Base-by-base conservation (phyloP, 352 stramenopile species). In the Globisporangium ultimum region DNA sequence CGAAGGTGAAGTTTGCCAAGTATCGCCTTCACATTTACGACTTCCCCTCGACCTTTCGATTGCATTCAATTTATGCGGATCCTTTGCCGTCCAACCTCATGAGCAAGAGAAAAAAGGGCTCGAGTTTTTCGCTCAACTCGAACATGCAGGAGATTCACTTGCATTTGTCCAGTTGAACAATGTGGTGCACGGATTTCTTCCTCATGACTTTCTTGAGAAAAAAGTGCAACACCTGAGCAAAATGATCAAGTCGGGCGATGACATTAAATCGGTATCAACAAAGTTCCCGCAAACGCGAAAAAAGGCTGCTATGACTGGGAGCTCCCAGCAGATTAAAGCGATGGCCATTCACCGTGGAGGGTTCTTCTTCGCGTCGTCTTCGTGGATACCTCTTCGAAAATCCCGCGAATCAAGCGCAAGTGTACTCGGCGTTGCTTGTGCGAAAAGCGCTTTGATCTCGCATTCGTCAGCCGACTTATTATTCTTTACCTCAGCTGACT, bases 61-160 rank as follows among this genome's bases (percentile, higher is more conserved):
- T 32, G 64, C 74, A 0, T 89, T 89, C 48, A 68, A 62, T 3
- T 56, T 87, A 36, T 81, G 76, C 38, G 79, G 76, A 21, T 62
- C 72, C 20, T 67, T 87, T 5, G 57, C 62, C 8, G 60, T 69
- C 18, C 64, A 69, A 9, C 53, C 53, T 0, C 52, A 60, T 6
- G 58, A 67, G 7, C 58, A 67, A 21, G 60, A 74, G 18, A 54
- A 61, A 13, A 72, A 59, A 2, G 64, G 70, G 2, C 61, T 59
- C 14, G 64, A 72, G 40, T 89, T 89, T 55, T 89, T 84, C 63
- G 69, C 63, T 14, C 76, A 89, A 58, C 63, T 89, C 5, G 79
- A 89, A 54, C 64, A 58, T 49, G 58, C 58, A 3, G 74, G 67
- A 13, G 72, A 86, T 50, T 68, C 76, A n/a, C 64, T 87, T 2